Base-by-base conservation (phyloP, 345 rosid species). In the Sonneratia alba region DNA sequence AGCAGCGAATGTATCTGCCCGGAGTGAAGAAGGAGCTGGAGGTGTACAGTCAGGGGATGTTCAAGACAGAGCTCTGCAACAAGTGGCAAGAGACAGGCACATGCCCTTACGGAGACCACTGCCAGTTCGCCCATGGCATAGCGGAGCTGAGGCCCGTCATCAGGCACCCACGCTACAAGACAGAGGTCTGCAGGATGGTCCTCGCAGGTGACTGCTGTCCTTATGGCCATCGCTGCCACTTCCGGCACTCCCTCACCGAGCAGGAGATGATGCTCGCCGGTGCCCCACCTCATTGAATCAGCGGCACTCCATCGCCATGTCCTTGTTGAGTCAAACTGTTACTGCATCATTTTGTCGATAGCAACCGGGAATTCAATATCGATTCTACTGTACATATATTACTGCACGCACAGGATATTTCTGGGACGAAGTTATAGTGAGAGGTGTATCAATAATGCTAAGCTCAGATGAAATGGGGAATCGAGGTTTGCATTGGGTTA, bases 161-260 rank as follows among this genome's bases (percentile, higher is more conserved):
- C 22, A 53, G 59, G 24, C 22, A 53, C 59, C 59, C 59, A 6
- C 59, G 59, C 59, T 53, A 53, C 59, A 18, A 53, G 59, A 53
- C 59, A 4, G 22, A 53, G 59, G 59, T 53, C 57, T 53, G 57
- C 57, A 53, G 57, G 21, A 53, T 53, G 57, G 57, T 53, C 6
- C 57, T 53, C 4, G 21, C 57, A 11, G 57, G 57, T 7, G 57
- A 19, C n/a, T 15, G n/a, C 57, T 90, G 97, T 72, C 97, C 97
- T 3, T 92, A 92, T 62, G 94, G 97, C 66, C 97, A 92, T 76
- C 83, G 97, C 61, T 95, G 97, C 87, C 97, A 90, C 73, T 92
- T 95, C 84, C 96, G 94, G 49, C 97, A 92, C 85, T 84, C 91
- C 51, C 90, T 95, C 68, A 87, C 93, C 14, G 93, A 90, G 36